phyloP scores from a whole-genome alignment of 2,329 filamentous ascomycete species.

The Orbilia quercus region DNA sequence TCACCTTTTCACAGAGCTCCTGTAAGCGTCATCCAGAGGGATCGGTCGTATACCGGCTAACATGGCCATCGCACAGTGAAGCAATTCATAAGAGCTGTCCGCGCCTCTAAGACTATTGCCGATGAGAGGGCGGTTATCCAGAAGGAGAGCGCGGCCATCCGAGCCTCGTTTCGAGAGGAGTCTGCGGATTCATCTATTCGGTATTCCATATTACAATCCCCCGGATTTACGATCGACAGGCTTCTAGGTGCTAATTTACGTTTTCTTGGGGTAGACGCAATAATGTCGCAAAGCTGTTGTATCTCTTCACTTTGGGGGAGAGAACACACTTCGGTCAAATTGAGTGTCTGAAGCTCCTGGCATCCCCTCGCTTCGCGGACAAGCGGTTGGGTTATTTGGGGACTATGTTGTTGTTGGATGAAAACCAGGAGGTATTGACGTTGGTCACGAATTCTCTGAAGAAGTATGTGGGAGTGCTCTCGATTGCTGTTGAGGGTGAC shows the following conservation, averaged over 20 bases:
- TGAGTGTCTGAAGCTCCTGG: constrained; percentile 96
- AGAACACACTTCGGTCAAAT: constrained; percentile 99
- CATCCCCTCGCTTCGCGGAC: constrained; percentile 96
- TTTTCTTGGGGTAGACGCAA: constrained; percentile 76
- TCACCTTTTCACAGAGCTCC: constrained; percentile 55
- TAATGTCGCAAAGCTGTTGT: constrained; percentile 97
- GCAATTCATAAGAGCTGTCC: constrained; percentile 99
- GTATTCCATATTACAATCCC: constrained; percentile 67
- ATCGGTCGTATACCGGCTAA: constrained; percentile 2
- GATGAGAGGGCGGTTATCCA: constrained; percentile 98
- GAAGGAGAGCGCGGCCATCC: constrained; percentile 97
- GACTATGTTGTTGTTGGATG: constrained; percentile 93
- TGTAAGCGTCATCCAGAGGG: constrained; percentile 11
- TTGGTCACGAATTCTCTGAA: constrained; percentile 97
- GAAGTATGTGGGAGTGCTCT: constrained; percentile 73
- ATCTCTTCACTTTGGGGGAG: constrained; percentile 97
- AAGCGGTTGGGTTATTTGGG: constrained; percentile 95
- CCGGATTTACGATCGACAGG: constrained; percentile 16
- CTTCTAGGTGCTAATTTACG: constrained; percentile 9
- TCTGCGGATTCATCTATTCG: constrained; percentile 89
- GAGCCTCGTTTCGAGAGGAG: constrained; percentile 97
- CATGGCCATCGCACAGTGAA: constrained; percentile 74
- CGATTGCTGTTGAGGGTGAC: not conserved
- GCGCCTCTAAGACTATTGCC: constrained; percentile 97
- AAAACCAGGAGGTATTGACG: constrained; percentile 98